Conservation (phyloP, 345 rosid genomes). For the Atalantia buxifolia region DNA sequence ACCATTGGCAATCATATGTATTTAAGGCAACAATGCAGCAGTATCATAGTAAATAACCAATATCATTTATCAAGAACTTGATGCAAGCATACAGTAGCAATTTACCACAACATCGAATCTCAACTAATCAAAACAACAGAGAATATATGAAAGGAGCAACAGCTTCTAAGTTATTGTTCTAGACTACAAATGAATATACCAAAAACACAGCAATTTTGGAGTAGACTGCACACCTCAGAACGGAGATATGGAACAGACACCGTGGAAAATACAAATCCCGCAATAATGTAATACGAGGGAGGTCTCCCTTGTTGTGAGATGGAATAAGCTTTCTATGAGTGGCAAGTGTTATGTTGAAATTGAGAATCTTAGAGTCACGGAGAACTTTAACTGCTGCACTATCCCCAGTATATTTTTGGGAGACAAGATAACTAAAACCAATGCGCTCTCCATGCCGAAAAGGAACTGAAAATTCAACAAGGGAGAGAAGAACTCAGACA, state of each 20-base stretch:
- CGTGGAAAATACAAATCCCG: slow-evolving; percentile 61
- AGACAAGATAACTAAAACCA: slow-evolving; percentile 67
- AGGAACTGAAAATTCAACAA: slow-evolving; percentile 49
- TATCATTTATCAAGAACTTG: neutral
- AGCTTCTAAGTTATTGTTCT: neutral
- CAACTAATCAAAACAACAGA: neutral
- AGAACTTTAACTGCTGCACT: slow-evolving; percentile 54
- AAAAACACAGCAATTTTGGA: neutral
- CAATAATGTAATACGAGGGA: slow-evolving; percentile 67
- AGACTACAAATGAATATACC: neutral
- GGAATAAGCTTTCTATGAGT: slow-evolving; percentile 61
- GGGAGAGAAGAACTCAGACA: neutral
- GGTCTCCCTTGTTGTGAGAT: slow-evolving; percentile 55
- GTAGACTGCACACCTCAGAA: slow-evolving; percentile 43
- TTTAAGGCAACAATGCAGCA: neutral
- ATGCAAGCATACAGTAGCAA: neutral
- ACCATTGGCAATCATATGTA: neutral
- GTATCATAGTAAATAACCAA: neutral
- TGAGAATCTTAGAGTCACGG: slow-evolving; percentile 46
- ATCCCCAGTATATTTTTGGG: slow-evolving; percentile 68
- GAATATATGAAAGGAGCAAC: neutral
- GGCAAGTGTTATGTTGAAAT: slow-evolving; percentile 56
- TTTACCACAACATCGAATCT: neutral
- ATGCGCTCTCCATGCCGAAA: slow-evolving; percentile 77
- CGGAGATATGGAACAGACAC: slow-evolving; percentile 65